phyloP scores from a whole-genome alignment of 805 yeast genomes.

The Teunomyces funiuensis region DNA sequence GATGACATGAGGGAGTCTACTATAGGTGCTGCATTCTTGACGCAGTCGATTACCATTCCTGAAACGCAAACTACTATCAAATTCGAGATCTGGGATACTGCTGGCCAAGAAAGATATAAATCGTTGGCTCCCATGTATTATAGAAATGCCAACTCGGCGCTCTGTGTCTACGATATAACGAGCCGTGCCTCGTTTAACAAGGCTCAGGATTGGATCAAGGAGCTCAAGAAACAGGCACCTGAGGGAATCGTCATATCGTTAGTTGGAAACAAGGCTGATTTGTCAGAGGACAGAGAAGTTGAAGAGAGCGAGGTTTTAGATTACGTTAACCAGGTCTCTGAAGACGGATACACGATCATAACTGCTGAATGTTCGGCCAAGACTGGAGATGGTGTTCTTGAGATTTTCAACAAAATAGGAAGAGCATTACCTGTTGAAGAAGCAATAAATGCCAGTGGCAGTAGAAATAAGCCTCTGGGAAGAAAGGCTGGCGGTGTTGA shows the following conservation, averaged over 20 bases:
- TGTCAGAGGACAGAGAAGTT: constrained; percentile 47
- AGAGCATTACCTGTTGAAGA: constrained; percentile 44
- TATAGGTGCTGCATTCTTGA: constrained; percentile 81
- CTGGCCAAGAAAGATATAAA: constrained; percentile 80
- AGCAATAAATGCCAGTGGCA: constrained; percentile 21
- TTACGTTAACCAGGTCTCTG: constrained; percentile 40
- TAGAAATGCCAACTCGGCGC: constrained; percentile 76
- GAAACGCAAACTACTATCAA: constrained; percentile 55
- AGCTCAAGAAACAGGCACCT: constrained; percentile 78
- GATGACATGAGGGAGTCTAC: constrained; percentile 76
- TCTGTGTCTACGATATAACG: constrained; percentile 76
- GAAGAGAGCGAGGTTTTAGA: constrained; percentile 45
- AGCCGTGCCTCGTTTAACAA: constrained; percentile 63
- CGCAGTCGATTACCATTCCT: constrained; percentile 62
- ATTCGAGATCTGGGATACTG: constrained; percentile 85
- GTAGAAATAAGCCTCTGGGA: constrained; percentile 26
- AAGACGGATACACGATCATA: constrained; percentile 45
- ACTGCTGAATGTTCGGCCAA: constrained; percentile 46
- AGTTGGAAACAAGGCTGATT: constrained; percentile 77
- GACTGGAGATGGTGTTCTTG: constrained; percentile 44
- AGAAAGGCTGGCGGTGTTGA: constrained; percentile 38
- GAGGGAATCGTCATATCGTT: constrained; percentile 72
- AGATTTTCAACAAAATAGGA: constrained; percentile 39
- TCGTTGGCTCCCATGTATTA: constrained; percentile 83
- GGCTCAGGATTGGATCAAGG: constrained; percentile 78